phyloP scores from a whole-genome alignment of 768 basidiomycete genomes.

The Pulveroboletus sp. region DNA sequence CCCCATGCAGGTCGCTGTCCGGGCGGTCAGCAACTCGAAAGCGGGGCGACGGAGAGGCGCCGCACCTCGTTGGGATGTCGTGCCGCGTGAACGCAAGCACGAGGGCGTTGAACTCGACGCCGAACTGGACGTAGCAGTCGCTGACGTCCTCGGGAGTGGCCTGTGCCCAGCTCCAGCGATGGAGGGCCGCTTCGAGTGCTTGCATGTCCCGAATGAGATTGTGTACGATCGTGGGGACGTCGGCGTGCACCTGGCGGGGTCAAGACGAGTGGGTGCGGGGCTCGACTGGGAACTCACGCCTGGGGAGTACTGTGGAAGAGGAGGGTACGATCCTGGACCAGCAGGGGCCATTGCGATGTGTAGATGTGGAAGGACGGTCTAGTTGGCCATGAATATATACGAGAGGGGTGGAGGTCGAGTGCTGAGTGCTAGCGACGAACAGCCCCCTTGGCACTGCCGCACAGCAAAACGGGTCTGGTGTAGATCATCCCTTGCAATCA shows the following conservation, averaged over 20 bases:
- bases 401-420: neutral
- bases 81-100: conserved; percentile 70
- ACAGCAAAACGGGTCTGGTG: neutral
- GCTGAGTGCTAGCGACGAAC: neutral
- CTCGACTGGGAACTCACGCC: neutral
- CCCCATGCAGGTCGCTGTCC: conserved; percentile 37
- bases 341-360: conserved; percentile 11
- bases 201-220: conserved; percentile 78
- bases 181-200: conserved; percentile 67
- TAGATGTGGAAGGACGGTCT: neutral
- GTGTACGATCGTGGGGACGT: conserved; percentile 59
- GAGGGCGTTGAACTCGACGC: conserved; percentile 82
- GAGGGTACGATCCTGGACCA: conserved; percentile 5
- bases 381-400: neutral
- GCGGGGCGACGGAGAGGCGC: neutral
- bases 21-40: neutral
- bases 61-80: conserved; percentile 75
- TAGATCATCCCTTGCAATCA: neutral
- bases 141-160: conserved; percentile 71
- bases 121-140: conserved; percentile 85
- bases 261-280: neutral
- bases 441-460: conserved; percentile 1
- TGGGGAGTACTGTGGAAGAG: neutral
- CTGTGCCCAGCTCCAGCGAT: conserved; percentile 58
- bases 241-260: conserved; percentile 17